Evolutionary conservation across 2,329 filamentous ascomycete genomes (phyloP), one percentile per base, ranked within the genome.

Genomic region (Stagonosporopsis vannaccii): DNA sequence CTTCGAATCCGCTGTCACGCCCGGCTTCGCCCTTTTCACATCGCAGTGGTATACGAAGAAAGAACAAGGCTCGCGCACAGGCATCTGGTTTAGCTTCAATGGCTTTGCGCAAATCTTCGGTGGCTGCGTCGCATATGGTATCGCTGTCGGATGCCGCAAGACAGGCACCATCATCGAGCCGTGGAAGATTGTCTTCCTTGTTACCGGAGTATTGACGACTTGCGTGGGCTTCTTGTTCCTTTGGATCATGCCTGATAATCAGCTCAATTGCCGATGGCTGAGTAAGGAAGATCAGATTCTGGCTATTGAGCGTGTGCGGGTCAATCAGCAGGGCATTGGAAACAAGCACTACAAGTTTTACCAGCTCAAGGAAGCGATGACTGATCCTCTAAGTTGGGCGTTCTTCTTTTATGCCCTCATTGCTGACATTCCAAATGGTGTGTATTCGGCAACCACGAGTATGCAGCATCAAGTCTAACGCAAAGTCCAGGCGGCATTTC

Each of bases 321-420:
- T 86, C 20, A 94, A 94, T 65, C 86, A 91, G 70, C 90, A 90
- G 57, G 90, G 90, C 0, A 87, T 90, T 15, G 88, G 87, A 1
- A 89, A 86, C 58, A 86, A 87, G 61, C 82, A 89, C 59, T 90
- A 88, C 75, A 89, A 89, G 60, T 80, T 82, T 77, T 81, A 84
- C 20, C 91, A 95, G 60, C 78, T 89, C 1, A 79, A 83, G 15
- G 85, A 87, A 62, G 83, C 85, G 0, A 65, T 87, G 6, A 54
- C 78, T 4, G 85, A 87, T 60, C 85, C 84, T 0, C 75, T 86
- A 72, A 82, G 83, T 1, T 87, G 85, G 85, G 82, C 83, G 0
- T 85, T 87, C 67, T 80, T 84, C 48, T 81, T 85, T 60, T 86
- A 82, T 65, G 83, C 84, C 0, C 64, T 87, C 6, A 76, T 84